Percentiles rank a stretch among this genome's conserved stretches.
phyloP scores from a whole-genome alignment of 352 stramenopile species.

The Pythium phragmitis region DNA sequence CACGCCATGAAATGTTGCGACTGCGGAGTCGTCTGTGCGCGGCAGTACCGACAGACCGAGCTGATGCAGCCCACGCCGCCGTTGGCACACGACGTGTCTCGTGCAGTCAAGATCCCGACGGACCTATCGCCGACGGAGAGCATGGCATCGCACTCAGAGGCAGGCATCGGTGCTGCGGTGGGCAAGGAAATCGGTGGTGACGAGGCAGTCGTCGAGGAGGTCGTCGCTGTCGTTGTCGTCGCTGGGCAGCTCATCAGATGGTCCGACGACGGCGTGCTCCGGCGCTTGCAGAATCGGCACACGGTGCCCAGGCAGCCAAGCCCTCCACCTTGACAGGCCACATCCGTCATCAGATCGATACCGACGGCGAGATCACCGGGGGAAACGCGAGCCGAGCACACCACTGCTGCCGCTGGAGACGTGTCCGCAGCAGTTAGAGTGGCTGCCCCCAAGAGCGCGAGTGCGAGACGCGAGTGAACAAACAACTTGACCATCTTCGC shows the following conservation, averaged over 20 bases:
- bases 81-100: constrained; percentile 8
- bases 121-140: neutral
- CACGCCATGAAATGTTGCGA: neutral
- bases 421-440: neutral
- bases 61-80: constrained; percentile 12
- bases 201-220: neutral
- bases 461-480: neutral
- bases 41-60: constrained; percentile 11
- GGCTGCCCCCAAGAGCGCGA: neutral
- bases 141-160: neutral
- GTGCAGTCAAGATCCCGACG: neutral
- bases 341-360: constrained; percentile 8
- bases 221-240: no score
- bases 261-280: constrained; percentile 16
- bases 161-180: neutral
- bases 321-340: neutral
- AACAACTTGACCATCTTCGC: neutral
- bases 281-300: constrained; percentile 34
- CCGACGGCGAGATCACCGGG: constrained; percentile 4
- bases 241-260: constrained; percentile 14
- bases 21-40: neutral
- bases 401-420: neutral
- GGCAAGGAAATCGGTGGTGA: neutral
- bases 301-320: constrained; percentile 16
- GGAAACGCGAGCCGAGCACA: neutral